Conservation (phyloP, 768 basidiomycete species). For the Mycena rebaudengoi region DNA sequence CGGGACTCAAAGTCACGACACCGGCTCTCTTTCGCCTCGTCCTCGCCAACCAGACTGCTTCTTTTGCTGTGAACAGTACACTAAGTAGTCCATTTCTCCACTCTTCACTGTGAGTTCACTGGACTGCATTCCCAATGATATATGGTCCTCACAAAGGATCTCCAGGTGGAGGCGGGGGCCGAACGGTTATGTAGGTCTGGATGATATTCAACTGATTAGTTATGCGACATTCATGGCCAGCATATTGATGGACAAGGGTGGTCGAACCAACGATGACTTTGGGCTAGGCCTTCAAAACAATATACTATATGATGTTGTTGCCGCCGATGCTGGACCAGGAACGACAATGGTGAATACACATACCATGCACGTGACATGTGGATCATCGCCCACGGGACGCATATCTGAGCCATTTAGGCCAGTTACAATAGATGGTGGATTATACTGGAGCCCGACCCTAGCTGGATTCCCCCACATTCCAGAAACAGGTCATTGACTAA, state of each 20-base stretch:
- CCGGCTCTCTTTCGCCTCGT: neutral
- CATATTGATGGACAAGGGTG: neutral
- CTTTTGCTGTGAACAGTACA: neutral
- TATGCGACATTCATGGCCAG: neutral
- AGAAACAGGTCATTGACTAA: too few relatives aligned
- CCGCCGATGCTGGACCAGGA: neutral
- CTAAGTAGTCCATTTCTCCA: neutral
- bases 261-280: neutral
- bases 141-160: too few relatives aligned
- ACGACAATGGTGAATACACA: neutral
- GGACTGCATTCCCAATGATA: too few relatives aligned
- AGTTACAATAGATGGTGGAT: too few relatives aligned
- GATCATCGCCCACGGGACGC: too few relatives aligned
- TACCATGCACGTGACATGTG: too few relatives aligned
- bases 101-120: neutral
- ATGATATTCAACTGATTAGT: too few relatives aligned
- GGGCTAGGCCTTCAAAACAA: neutral
- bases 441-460: too few relatives aligned
- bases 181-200: too few relatives aligned
- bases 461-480: too few relatives aligned
- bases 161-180: too few relatives aligned
- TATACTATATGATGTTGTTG: neutral
- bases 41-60: neutral
- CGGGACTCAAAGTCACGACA: neutral
- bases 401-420: too few relatives aligned